Conservation (phyloP, 495 filamentous ascomycete genomes). For the Rhypophila decipiens region DNA sequence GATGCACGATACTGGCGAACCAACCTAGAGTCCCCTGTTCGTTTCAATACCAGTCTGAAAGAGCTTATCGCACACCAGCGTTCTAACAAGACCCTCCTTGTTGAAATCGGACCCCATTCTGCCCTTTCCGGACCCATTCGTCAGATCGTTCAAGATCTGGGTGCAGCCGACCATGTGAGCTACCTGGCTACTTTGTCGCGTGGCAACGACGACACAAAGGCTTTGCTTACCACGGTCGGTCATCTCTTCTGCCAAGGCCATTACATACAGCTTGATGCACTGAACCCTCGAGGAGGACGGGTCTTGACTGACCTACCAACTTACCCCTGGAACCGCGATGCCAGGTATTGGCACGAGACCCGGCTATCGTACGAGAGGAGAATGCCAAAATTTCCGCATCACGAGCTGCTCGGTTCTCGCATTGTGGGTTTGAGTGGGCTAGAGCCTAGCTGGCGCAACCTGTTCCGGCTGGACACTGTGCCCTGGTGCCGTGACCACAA, state of each 20-base stretch:
- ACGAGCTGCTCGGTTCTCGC: slow-evolving; percentile 42
- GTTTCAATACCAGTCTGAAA: slow-evolving; percentile 11
- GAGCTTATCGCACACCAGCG: slow-evolving; percentile 37
- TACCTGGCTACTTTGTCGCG: slow-evolving; percentile 23
- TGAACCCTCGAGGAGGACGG: not conserved
- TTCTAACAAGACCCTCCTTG: slow-evolving; percentile 29
- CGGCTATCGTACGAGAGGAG: slow-evolving; percentile 38
- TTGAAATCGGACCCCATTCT: slow-evolving; percentile 56
- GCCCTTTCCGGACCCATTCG: slow-evolving; percentile 45
- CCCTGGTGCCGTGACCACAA: slow-evolving; percentile 42
- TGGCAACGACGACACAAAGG: slow-evolving; percentile 14
- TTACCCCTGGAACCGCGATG: slow-evolving; percentile 34
- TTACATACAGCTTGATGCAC: slow-evolving; percentile 18
- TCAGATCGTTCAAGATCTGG: no score
- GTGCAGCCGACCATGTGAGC: slow-evolving; percentile 22
- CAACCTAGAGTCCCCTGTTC: slow-evolving; percentile 1
- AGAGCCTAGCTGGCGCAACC: slow-evolving; percentile 34
- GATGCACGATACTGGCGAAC: not conserved
- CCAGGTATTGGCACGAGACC: slow-evolving; percentile 35
- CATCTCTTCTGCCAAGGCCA: slow-evolving; percentile 19
- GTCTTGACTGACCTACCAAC: slow-evolving; percentile 28
- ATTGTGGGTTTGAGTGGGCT: slow-evolving; percentile 20
- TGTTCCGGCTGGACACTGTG: slow-evolving; percentile 26
- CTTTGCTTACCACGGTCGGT: slow-evolving; percentile 25
- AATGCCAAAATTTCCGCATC: slow-evolving; percentile 21